phyloP scores from a whole-genome alignment of 768 basidiomycete genomes.

The Psilocybe sp. region DNA sequence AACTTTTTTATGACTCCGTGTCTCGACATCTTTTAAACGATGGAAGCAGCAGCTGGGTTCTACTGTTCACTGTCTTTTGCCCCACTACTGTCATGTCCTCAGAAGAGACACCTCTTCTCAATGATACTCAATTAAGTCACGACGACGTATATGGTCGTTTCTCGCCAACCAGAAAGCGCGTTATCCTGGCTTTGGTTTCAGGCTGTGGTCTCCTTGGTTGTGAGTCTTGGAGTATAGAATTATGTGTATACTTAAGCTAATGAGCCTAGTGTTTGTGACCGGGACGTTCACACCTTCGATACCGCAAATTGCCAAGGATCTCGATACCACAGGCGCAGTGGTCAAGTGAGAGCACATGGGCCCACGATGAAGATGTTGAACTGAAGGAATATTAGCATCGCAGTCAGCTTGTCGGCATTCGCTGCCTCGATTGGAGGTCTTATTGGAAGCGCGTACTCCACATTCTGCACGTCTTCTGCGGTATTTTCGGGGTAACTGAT shows the following conservation, averaged over 20 bases:
- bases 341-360: constrained; percentile 43
- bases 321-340: constrained; percentile 51
- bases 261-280: constrained; percentile 59
- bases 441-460: constrained; percentile 28
- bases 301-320: constrained; percentile 64
- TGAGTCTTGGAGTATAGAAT: no score
- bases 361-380: not conserved
- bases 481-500: not conserved
- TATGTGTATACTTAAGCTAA: no score
- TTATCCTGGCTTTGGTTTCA: constrained; percentile 53
- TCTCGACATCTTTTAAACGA: no score
- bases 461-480: constrained; percentile 25
- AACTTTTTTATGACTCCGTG: no score
- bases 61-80: no score
- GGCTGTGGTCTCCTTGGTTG: constrained; percentile 59
- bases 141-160: no score
- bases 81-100: no score
- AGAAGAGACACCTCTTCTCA: no score
- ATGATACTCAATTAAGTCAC: no score
- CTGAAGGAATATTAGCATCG: constrained; percentile 17
- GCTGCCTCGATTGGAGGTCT: constrained; percentile 27
- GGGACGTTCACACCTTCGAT: constrained; percentile 71
- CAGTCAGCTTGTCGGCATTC: constrained; percentile 30
- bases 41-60: no score
- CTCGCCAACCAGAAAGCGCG: no score